These are phyloP conservation scores for Sclerotinia trifoliorum DNA, from an alignment of 2,329 filamentous ascomycete species.

Conservation along the genomic window DNA sequence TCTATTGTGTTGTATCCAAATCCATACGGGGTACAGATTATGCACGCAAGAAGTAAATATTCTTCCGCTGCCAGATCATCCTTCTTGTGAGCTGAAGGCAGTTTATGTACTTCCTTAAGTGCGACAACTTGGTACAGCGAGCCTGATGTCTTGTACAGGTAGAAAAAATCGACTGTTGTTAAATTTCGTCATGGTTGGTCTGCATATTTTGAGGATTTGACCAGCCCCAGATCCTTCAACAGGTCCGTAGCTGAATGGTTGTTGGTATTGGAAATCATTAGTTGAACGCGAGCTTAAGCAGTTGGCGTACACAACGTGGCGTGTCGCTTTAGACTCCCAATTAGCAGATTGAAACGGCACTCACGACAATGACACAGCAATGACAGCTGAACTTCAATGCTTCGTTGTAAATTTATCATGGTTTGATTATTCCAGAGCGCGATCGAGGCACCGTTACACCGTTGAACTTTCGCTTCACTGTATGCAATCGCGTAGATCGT, in stretches of 20 bases:
- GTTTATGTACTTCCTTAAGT: neutral
- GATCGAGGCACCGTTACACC: neutral
- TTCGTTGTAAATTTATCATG: neutral
- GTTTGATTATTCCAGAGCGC: neutral
- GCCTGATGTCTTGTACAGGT: neutral
- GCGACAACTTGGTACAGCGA: neutral
- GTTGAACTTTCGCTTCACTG: conserved; percentile 1
- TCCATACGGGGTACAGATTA: neutral
- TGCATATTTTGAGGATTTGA: neutral
- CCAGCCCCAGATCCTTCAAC: neutral
- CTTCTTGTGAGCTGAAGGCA: conserved; percentile 1
- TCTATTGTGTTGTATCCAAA: neutral
- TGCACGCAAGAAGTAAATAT: conserved; percentile 14
- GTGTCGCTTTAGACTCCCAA: neutral
- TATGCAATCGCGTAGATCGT: neutral
- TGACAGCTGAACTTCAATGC: neutral
- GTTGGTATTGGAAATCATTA: neutral
- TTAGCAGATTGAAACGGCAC: neutral
- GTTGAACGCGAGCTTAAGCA: conserved; percentile 3
- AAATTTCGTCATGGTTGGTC: neutral
- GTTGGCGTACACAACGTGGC: neutral
- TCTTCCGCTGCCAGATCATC: conserved; percentile 19
- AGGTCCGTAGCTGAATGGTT: neutral
- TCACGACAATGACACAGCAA: neutral
- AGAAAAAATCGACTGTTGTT: neutral